Percentiles rank a stretch among this genome's conserved stretches.
Evolutionary conservation across 2,329 filamentous ascomycete species (phyloP).

Genomic region (Colletotrichum falcatum): DNA sequence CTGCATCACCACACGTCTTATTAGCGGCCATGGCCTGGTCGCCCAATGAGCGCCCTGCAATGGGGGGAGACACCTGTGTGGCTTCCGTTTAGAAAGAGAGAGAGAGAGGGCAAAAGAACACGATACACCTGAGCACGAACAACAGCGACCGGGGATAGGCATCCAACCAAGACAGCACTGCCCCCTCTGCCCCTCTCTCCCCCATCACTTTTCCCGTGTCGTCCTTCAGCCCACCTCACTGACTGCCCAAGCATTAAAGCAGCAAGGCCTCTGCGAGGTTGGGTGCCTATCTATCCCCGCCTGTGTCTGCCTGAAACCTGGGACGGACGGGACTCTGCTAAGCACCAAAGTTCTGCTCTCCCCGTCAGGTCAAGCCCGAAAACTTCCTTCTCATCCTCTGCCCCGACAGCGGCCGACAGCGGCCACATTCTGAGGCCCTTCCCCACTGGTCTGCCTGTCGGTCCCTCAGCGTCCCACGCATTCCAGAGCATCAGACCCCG

Average conservation of each 20-base stretch:
- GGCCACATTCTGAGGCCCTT: conserved; percentile 23
- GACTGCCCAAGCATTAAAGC: conserved; percentile 21
- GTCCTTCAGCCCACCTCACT: neutral
- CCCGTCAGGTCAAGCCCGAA: conserved; percentile 2
- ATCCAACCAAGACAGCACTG: conserved; percentile 10
- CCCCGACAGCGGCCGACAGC: conserved; percentile 28
- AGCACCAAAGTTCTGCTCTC: neutral
- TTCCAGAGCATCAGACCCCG: conserved; percentile 27
- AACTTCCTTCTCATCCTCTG: conserved; percentile 12
- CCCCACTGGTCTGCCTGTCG: conserved; percentile 21
- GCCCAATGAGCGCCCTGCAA: conserved; percentile 37
- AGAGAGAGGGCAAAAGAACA: neutral
- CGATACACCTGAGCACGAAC: conserved; percentile 7
- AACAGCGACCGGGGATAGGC: conserved; percentile 19
- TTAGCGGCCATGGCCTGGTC: conserved; percentile 29
- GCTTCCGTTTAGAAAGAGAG: neutral
- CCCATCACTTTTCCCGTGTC: neutral
- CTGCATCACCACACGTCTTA: conserved; percentile 16
- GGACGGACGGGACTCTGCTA: conserved; percentile 3
- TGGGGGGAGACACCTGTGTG: conserved; percentile 9
- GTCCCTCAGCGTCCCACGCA: conserved; percentile 2
- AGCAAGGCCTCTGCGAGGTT: conserved; percentile 26
- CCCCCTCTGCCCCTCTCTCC: neutral
- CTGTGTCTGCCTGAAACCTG: conserved; percentile 25
- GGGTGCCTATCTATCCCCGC: conserved; percentile 20